phyloP scores from a whole-genome alignment of 2,329 filamentous ascomycete species.

The Alternaria panax region DNA sequence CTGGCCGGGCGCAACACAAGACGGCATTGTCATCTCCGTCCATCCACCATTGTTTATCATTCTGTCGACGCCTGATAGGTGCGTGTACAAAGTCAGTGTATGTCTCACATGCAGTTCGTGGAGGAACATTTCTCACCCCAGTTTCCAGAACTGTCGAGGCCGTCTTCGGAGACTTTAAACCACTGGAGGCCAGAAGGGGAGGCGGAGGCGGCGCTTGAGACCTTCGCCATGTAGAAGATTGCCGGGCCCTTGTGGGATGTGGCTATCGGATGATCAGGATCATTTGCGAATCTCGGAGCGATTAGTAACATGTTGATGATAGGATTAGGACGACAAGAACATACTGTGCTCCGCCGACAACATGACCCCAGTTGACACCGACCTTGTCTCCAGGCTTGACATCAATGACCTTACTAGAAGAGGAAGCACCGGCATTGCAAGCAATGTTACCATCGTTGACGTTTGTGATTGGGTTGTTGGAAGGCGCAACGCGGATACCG shows the following conservation, averaged over 20 bases:
- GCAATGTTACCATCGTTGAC: slow-evolving; percentile 57
- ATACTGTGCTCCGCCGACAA: slow-evolving; percentile 61
- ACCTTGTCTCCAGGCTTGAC: slow-evolving; percentile 61
- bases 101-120: background rate
- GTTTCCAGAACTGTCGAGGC: slow-evolving; percentile 49
- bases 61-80: slow-evolving; percentile 13
- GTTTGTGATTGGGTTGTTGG: slow-evolving; percentile 60
- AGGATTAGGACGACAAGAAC: background rate
- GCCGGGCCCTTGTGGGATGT: slow-evolving; percentile 57
- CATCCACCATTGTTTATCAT: slow-evolving; percentile 58
- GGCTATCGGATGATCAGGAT: slow-evolving; percentile 58
- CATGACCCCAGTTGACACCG: slow-evolving; percentile 62
- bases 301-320: background rate
- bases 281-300: slow-evolving; percentile 44
- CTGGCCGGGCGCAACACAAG: slow-evolving; percentile 47
- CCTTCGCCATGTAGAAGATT: slow-evolving; percentile 52
- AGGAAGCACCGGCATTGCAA: slow-evolving; percentile 55
- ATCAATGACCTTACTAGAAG: slow-evolving; percentile 53
- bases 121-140: slow-evolving; percentile 52
- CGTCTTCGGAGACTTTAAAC: slow-evolving; percentile 54
- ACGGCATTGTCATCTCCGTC: slow-evolving; percentile 52
- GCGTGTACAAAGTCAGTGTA: background rate
- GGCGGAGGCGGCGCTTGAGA: slow-evolving; percentile 50
- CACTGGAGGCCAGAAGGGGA: slow-evolving; percentile 51
- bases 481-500: slow-evolving; percentile 59